A percentile compares a stretch with the other conserved stretches of the same genome.
phyloP scores from a whole-genome alignment of 2,329 filamentous ascomycete genomes.

The Fusarium acutatum region DNA sequence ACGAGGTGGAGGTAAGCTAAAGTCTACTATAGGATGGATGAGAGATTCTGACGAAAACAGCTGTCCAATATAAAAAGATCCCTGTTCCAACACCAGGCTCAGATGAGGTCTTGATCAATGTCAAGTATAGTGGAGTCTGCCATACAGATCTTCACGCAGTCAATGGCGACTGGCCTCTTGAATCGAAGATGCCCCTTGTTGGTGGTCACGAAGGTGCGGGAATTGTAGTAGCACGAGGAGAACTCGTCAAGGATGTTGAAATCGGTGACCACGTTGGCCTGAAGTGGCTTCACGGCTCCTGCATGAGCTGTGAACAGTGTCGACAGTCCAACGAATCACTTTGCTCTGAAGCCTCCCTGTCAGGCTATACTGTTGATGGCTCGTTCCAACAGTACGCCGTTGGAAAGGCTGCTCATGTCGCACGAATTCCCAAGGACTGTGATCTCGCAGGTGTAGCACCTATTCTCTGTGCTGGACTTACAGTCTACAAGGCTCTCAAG shows the following conservation, averaged over 20 bases:
- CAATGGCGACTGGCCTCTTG: slow-evolving; percentile 85
- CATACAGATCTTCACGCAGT: slow-evolving; percentile 81
- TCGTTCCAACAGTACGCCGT: slow-evolving; percentile 90
- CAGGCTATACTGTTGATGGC: slow-evolving; percentile 89
- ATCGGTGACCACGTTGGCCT: slow-evolving; percentile 85
- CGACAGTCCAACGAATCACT: slow-evolving; percentile 81
- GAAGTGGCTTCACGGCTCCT: slow-evolving; percentile 89
- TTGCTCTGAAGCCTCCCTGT: slow-evolving; percentile 75
- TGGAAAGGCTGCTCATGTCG: slow-evolving; percentile 82
- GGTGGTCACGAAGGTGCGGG: slow-evolving; percentile 82
- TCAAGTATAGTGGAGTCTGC: slow-evolving; percentile 89
- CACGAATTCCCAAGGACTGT: slow-evolving; percentile 77
- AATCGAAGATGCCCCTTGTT: slow-evolving; percentile 80
- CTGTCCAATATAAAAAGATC: slow-evolving; percentile 77
- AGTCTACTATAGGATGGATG: fast-evolving
- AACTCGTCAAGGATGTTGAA: slow-evolving; percentile 77
- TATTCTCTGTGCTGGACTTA: slow-evolving; percentile 83
- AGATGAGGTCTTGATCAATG: slow-evolving; percentile 87
- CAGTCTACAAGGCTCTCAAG: slow-evolving; percentile 86
- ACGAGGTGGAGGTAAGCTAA: slow-evolving; percentile 67
- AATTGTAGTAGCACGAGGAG: slow-evolving; percentile 78
- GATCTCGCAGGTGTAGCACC: slow-evolving; percentile 79
- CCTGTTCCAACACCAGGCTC: slow-evolving; percentile 80
- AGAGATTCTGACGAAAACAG: slow-evolving; percentile 44
- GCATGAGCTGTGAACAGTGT: slow-evolving; percentile 82